A percentile compares a stretch with the other conserved stretches of the same genome.
phyloP scores from a whole-genome alignment of 2,329 filamentous ascomycete genomes.

The Aspergillus clavatus region DNA sequence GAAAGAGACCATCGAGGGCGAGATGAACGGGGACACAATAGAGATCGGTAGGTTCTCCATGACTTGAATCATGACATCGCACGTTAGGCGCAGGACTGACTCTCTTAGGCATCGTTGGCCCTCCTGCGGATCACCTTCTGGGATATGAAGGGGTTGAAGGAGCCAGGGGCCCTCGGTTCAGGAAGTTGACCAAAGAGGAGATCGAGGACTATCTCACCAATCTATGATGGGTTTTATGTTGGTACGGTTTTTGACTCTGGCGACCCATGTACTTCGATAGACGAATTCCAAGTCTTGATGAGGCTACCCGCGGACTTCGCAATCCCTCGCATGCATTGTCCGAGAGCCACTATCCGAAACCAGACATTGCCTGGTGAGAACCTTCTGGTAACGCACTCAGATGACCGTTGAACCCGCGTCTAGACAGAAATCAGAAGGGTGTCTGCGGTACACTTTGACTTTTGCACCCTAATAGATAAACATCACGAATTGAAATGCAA shows the following conservation, averaged over 20 bases:
- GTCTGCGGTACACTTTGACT: background rate
- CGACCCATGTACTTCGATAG: slow-evolving; percentile 26
- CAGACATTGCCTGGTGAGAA: background rate
- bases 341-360: no score
- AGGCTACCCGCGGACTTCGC: slow-evolving; percentile 10
- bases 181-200: slow-evolving; percentile 85
- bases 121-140: slow-evolving; percentile 86
- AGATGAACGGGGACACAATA: slow-evolving; percentile 98
- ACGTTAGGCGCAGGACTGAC: background rate
- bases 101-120: slow-evolving; percentile 82
- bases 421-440: background rate
- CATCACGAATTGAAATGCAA: background rate
- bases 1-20: slow-evolving; percentile 98
- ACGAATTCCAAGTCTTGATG: slow-evolving; percentile 20
- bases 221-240: slow-evolving; percentile 58
- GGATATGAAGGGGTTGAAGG: slow-evolving; percentile 60
- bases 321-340: background rate
- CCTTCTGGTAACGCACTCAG: background rate
- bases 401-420: background rate
- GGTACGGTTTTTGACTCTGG: slow-evolving; percentile 12
- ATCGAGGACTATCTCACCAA: slow-evolving; percentile 99
- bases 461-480: background rate
- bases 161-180: slow-evolving; percentile 41
- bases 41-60: slow-evolving; percentile 71
- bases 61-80: background rate